These are phyloP conservation scores for Xylariaceae sp. DNA, from an alignment of 2,329 filamentous ascomycete genomes.

Conservation along the genomic window DNA sequence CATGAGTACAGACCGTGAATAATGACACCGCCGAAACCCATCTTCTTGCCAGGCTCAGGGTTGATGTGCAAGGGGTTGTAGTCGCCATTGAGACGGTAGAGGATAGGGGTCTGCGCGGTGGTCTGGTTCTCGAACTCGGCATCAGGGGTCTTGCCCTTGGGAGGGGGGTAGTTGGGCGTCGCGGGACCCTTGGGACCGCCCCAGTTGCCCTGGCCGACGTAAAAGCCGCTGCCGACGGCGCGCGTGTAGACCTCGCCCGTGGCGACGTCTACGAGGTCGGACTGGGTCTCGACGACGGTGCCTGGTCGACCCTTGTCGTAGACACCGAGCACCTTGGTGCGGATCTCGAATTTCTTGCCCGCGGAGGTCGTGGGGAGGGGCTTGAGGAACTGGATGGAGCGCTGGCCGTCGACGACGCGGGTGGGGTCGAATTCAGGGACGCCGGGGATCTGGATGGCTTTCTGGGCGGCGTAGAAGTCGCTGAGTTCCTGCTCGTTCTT, in stretches of 20 bases:
- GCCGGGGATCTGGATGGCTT: constrained; percentile 62
- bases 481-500: constrained; percentile 68
- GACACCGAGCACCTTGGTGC: constrained; percentile 73
- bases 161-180: constrained; percentile 71
- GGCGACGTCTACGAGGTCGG: constrained; percentile 65
- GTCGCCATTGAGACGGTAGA: constrained; percentile 85
- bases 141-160: constrained; percentile 66
- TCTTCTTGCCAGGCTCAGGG: constrained; percentile 76
- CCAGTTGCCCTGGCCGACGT: constrained; percentile 75
- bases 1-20: constrained; percentile 86
- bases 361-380: constrained; percentile 66
- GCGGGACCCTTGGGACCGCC: constrained; percentile 85
- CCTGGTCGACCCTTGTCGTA: constrained; percentile 87
- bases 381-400: constrained; percentile 71
- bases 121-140: constrained; percentile 65
- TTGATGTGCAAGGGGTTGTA: constrained; percentile 91
- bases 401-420: constrained; percentile 78
- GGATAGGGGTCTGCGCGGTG: constrained; percentile 62
- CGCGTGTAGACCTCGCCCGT: constrained; percentile 66
- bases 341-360: constrained; percentile 68
- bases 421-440: constrained; percentile 71
- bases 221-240: constrained; percentile 68
- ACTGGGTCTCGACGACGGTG: constrained; percentile 75
- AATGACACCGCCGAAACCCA: constrained; percentile 87
- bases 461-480: constrained; percentile 74